phyloP scores from a whole-genome alignment of 106 monocot genomes.

The Dactylorhiza incarnata region DNA sequence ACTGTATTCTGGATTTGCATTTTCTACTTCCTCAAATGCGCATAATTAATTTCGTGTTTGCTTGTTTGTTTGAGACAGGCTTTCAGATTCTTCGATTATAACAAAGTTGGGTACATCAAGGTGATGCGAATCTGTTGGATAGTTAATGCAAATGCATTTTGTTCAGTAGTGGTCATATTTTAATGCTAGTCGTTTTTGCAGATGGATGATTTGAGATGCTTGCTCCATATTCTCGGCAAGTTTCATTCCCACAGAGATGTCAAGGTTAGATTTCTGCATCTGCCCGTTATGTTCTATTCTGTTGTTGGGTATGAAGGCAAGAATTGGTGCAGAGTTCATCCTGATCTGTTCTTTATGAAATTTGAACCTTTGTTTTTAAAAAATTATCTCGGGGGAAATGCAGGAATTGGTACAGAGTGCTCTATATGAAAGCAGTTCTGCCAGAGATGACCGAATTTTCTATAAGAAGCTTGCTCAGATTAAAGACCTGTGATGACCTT shows the following conservation, averaged over 20 bases:
- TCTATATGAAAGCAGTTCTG: slow-evolving; percentile 64
- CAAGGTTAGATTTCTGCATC: slow-evolving; percentile 43
- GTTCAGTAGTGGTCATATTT: background rate
- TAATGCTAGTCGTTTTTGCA: slow-evolving; percentile 12
- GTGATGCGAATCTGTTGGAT: slow-evolving; percentile 15
- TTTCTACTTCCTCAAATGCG: background rate
- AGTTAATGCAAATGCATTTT: background rate
- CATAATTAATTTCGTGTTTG: background rate
- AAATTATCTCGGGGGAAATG: background rate
- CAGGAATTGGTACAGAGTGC: slow-evolving; percentile 90
- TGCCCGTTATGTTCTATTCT: background rate
- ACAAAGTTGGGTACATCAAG: slow-evolving; percentile 71
- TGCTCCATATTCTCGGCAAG: slow-evolving; percentile 83
- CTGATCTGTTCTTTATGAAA: no score
- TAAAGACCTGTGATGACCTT: slow-evolving; percentile 22
- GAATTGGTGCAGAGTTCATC: no score
- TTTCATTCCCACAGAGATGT: slow-evolving; percentile 77
- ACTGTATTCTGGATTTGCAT: background rate
- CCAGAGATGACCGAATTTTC: slow-evolving; percentile 73
- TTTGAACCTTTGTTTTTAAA: background rate
- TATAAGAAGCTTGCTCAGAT: slow-evolving; percentile 75
- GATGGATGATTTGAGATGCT: slow-evolving; percentile 88
- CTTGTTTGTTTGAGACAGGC: slow-evolving; percentile 37
- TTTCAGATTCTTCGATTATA: slow-evolving; percentile 81
- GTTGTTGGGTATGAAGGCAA: no score